Evolutionary conservation across 805 yeast species (phyloP).

Genomic region (Saturnispora galanensis): DNA sequence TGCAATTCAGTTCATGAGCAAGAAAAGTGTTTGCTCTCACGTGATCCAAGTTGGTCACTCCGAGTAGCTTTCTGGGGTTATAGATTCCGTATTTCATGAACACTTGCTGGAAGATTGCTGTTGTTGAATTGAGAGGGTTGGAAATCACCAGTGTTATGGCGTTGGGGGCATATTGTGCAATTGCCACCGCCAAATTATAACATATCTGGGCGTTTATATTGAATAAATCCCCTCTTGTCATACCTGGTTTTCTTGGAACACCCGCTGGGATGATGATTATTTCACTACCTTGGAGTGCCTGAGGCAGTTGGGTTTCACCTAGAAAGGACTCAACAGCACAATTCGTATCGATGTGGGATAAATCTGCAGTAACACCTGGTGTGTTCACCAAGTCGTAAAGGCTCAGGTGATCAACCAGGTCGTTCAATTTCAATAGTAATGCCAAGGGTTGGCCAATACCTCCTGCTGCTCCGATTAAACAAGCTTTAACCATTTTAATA

Average conservation of each 20-base stretch:
- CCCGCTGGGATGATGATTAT: constrained; percentile 52
- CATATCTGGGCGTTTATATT: constrained; percentile 61
- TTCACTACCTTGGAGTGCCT: constrained; percentile 36
- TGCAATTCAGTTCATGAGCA: constrained; percentile 35
- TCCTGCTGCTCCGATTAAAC: constrained; percentile 88
- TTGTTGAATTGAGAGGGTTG: constrained; percentile 90
- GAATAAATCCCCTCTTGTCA: constrained; percentile 56
- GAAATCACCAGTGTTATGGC: constrained; percentile 78
- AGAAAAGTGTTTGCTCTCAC: constrained; percentile 77
- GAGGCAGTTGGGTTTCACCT: constrained; percentile 22
- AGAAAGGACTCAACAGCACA: constrained; percentile 34
- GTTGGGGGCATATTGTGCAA: constrained; percentile 60
- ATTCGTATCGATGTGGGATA: constrained; percentile 43
- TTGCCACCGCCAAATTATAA: constrained; percentile 59
- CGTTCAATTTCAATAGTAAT: constrained; percentile 39
- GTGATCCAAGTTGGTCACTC: constrained; percentile 82
- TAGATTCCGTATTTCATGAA: constrained; percentile 57
- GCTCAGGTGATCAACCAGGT: constrained; percentile 35
- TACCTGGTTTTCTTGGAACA: constrained; percentile 55
- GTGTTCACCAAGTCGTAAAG: constrained; percentile 47
- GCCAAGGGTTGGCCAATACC: constrained; percentile 53
- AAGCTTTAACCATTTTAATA: constrained; percentile 41
- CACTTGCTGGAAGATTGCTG: constrained; percentile 79
- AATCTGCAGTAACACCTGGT: constrained; percentile 48
- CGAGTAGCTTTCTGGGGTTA: constrained; percentile 67